Conservation (phyloP, 2,329 filamentous ascomycete genomes). For the Hypoxylon sp. region DNA sequence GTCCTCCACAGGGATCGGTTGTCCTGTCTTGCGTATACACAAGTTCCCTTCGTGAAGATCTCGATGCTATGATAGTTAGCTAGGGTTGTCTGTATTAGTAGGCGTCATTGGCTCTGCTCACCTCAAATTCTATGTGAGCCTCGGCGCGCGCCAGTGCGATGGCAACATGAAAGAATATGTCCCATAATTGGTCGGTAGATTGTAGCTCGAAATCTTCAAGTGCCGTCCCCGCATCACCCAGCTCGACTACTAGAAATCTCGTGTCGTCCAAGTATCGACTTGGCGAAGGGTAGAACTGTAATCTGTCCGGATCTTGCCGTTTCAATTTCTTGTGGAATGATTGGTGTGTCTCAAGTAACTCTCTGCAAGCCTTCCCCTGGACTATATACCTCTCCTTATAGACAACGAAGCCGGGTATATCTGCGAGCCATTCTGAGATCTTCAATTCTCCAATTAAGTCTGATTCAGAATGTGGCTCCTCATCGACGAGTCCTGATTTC, state of each 20-base stretch:
- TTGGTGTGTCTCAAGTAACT: slow-evolving; percentile 72
- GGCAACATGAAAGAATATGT: slow-evolving; percentile 72
- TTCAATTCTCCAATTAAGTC: slow-evolving; percentile 72
- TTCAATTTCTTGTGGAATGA: slow-evolving; percentile 68
- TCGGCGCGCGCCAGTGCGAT: slow-evolving; percentile 74
- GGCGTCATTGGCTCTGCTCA: slow-evolving; percentile 52
- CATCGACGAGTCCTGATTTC: slow-evolving; percentile 69
- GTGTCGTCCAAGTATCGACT: slow-evolving; percentile 71
- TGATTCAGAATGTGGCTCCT: slow-evolving; percentile 68
- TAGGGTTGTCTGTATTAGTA: slow-evolving; percentile 7
- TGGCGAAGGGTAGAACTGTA: slow-evolving; percentile 75
- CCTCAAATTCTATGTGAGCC: slow-evolving; percentile 71
- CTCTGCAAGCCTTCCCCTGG: slow-evolving; percentile 67
- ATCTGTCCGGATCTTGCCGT: slow-evolving; percentile 67
- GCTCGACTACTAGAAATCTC: slow-evolving; percentile 72
- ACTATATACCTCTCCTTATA: slow-evolving; percentile 76
- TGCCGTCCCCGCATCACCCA: slow-evolving; percentile 73
- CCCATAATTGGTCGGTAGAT: slow-evolving; percentile 70
- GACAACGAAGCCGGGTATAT: slow-evolving; percentile 75
- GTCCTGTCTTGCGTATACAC: slow-evolving; percentile 65
- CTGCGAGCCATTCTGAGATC: slow-evolving; percentile 75
- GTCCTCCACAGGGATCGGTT: slow-evolving; percentile 54
- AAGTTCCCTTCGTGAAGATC: slow-evolving; percentile 77
- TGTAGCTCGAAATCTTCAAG: slow-evolving; percentile 71
- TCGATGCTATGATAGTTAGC: slow-evolving; percentile 64